A percentile compares a stretch with the other conserved stretches of the same genome.
Evolutionary conservation across 2,329 filamentous ascomycete species (phyloP).

Genomic region (Pseudodiploospora longispora): DNA sequence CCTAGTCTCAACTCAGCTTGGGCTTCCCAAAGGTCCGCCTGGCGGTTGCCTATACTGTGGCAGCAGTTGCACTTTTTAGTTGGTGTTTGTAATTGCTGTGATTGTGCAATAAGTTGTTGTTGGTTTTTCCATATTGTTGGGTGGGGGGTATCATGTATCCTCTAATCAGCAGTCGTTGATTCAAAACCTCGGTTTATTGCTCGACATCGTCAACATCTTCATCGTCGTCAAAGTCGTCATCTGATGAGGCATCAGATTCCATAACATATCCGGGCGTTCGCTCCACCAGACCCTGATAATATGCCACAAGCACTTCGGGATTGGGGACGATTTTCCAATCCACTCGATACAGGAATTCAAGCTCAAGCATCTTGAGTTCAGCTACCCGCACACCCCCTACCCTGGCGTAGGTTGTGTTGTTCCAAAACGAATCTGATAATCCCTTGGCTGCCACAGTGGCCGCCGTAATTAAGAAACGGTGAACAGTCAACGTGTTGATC

Average conservation of each 20-base stretch:
- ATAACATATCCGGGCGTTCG: constrained; percentile 49
- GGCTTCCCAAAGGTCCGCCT: neutral
- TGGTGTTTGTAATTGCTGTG: neutral
- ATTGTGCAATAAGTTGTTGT: neutral
- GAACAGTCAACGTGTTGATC: constrained; percentile 91
- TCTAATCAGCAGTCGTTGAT: constrained; percentile 1
- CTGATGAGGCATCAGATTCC: constrained; percentile 28
- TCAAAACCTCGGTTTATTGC: constrained; percentile 12
- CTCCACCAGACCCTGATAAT: constrained; percentile 80
- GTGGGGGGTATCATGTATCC: constrained; percentile 10
- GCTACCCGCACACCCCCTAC: constrained; percentile 87
- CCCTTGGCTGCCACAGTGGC: constrained; percentile 95
- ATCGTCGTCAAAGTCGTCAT: constrained; percentile 25
- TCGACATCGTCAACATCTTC: constrained; percentile 25
- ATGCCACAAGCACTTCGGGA: constrained; percentile 86
- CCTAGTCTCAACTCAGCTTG: neutral
- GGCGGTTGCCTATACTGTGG: too few relatives aligned
- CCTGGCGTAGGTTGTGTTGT: constrained; percentile 90
- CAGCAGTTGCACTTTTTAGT: too few relatives aligned
- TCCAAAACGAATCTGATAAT: constrained; percentile 95
- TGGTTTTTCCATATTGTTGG: neutral
- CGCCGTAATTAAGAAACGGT: constrained; percentile 92
- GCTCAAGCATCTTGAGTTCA: constrained; percentile 82
- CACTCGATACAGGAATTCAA: constrained; percentile 86
- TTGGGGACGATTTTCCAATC: constrained; percentile 97